Evolutionary conservation across 768 basidiomycete species (phyloP).

Genomic region (Russula brevipes): DNA sequence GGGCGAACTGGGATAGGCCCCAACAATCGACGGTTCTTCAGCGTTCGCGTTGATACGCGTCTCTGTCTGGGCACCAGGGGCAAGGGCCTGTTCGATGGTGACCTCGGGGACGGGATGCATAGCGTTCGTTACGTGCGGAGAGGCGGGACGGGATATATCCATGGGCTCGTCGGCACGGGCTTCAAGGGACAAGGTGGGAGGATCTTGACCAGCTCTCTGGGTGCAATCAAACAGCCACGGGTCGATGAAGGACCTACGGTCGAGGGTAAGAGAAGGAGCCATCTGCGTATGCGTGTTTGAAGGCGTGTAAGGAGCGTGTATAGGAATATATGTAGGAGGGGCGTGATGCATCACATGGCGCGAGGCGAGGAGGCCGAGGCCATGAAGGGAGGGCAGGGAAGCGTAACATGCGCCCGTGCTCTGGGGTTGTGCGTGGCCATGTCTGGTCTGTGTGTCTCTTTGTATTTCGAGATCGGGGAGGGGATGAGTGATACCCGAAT

Average conservation of each 20-base stretch:
- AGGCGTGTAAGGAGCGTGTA: constrained; percentile 15
- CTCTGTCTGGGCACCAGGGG: constrained; percentile 1
- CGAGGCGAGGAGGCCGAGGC: constrained; percentile 24
- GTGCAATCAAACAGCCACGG: constrained; percentile 18
- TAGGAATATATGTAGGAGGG: constrained; percentile 13
- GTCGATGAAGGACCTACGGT: constrained; percentile 18
- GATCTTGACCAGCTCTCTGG: constrained; percentile 1
- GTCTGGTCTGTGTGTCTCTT: background rate
- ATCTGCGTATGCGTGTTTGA: constrained; percentile 13
- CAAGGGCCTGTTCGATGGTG: constrained; percentile 10
- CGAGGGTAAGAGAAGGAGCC: constrained; percentile 5
- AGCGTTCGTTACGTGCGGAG: constrained; percentile 1
- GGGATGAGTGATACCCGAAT: background rate
- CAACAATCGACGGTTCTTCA: constrained; percentile 38
- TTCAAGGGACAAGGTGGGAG: background rate
- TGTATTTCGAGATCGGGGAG: background rate
- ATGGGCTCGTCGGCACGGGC: constrained; percentile 10
- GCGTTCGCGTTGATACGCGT: constrained; percentile 24
- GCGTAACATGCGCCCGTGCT: constrained; percentile 12
- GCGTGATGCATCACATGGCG: constrained; percentile 22
- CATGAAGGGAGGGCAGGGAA: constrained; percentile 22
- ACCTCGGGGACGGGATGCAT: constrained; percentile 8
- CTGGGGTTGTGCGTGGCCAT: constrained; percentile 11
- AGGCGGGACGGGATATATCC: constrained; percentile 14
- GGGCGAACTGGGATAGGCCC: constrained; percentile 41